Base-by-base conservation (phyloP, 257 asterid genomes). In the Anisodus acutangulus region DNA sequence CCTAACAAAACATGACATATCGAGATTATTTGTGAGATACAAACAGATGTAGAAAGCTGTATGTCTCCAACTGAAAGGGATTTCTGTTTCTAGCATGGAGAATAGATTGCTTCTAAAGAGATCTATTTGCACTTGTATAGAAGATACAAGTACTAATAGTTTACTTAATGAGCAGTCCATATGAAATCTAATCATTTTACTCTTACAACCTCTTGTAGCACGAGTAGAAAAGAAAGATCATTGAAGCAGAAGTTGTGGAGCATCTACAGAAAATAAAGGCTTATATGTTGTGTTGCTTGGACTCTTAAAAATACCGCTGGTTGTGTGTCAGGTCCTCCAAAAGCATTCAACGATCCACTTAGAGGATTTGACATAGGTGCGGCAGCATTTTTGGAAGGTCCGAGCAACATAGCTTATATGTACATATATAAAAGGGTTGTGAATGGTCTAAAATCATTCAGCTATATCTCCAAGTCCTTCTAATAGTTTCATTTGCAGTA, bases 391-490 rank as follows among this genome's bases (percentile, higher is more conserved):
- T 17, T 59, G 66, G 31, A 59, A 4, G 31, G 62, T 55, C 19
- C 62, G 19, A 5, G 6, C 62, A 55, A 55, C 62, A 55, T 15
- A 55, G 19, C 19, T 55, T 55, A 55, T 55, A 2, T 55, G 62
- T 15, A 55, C 17, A 26, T 22, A 4, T 63, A 26, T 66, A 47
- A 19, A 26, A 10, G 41, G 80, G 39, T 19, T 45, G 80, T 19
- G 39, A 71, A 45, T 45, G 80, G 59, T 71, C 35, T 31, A 71
- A 51, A 45, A 47, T 71, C 80, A 71, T 1, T n/a, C 39, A 71
- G 39, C 39, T n/a, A 72, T 19, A 72, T 47, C 17, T 47, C 80
- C 10, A 47, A 19, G 19, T 72, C 80, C 19, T 72, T 72, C 80
- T 72, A 72, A 72, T 19, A 49, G 37, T 10, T 72, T 72, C 41